Base-by-base conservation (phyloP, 2,329 filamentous ascomycete genomes). In the Helotiales sp. region DNA sequence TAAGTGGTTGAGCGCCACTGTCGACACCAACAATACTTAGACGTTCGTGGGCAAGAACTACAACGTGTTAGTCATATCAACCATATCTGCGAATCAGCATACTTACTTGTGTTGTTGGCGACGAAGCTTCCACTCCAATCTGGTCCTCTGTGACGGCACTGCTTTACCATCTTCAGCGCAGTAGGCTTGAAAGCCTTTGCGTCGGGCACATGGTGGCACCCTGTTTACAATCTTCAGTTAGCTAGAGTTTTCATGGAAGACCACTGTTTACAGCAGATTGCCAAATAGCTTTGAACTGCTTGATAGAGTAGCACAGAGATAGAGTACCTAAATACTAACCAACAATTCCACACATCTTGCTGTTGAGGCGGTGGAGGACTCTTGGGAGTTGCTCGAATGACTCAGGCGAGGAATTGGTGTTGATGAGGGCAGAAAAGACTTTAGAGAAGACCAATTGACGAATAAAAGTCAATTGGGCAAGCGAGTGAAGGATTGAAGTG, bases 41-140 rank as follows among this genome's bases (percentile, higher is more conserved):
- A 78, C 95, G 90, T 77, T 99, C 95, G 83, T 99, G 95, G 72
- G 93, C 95, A 68, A 99, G 86, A 74, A 99, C 89, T 93, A 71
- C 53, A 70, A 63, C 63, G 15, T 53, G 57, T 67, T 59, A 70
- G 60, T 62, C 36, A 55, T 36, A 52, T 38, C 17, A 17, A n/a
- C 24, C 17, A 7, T 10, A 31, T 17, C 42, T 22, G 30, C 27
- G 30, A 22, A n/a, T 17, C 49, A 24, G 27, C 53, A 25, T 10
- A 38, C 86, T 72, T 81, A 96, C 92, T 96, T 68, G 95, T 99
- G 77, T 91, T 88, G 80, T 96, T 93, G 71, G 84, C 87, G 70
- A 89, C 89, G 72, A 93, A 84, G 80, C 88, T 98, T 75, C 95
- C 95, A 73, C 91, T 96, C 95, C 95, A 99, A 81, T 99, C 95